phyloP scores from a whole-genome alignment of 257 asterid genomes.

The Echium plantagineum region DNA sequence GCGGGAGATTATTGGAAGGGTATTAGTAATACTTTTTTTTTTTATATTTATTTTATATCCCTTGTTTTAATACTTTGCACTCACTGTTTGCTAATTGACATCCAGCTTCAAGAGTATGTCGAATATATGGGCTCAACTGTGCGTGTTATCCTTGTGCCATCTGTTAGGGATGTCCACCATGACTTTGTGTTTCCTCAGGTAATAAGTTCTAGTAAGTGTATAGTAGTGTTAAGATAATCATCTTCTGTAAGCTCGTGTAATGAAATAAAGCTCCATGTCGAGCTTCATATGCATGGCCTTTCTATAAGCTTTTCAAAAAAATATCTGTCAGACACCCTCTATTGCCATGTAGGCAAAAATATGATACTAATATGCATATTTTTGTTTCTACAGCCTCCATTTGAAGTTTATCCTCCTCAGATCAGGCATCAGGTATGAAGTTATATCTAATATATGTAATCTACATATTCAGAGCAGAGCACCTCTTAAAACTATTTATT shows the following conservation, averaged over 20 bases:
- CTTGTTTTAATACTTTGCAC: conserved; percentile 7
- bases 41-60: background rate
- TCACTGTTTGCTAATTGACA: conserved; percentile 12
- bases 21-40: conserved; percentile 13
- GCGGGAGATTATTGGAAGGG: conserved; percentile 78
- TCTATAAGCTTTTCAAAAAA: background rate
- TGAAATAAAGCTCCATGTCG: background rate
- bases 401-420: conserved; percentile 41
- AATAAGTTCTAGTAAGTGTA: conserved; percentile 10
- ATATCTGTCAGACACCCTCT: background rate
- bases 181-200: conserved; percentile 96
- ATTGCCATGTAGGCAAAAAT: background rate
- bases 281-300: too few species aligned
- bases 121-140: conserved; percentile 89
- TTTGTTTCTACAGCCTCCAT: conserved; percentile 67
- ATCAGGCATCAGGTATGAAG: conserved; percentile 56
- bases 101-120: conserved; percentile 85
- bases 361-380: background rate
- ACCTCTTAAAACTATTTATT: background rate
- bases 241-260: background rate
- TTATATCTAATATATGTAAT: background rate
- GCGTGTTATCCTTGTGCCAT: conserved; percentile 75
- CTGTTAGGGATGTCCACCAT: conserved; percentile 87
- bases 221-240: background rate
- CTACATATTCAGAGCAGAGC: conserved; percentile 1